These are phyloP conservation scores for Cyphellophora europaea DNA, from an alignment of 2,329 filamentous ascomycete species.

Conservation along the genomic window DNA sequence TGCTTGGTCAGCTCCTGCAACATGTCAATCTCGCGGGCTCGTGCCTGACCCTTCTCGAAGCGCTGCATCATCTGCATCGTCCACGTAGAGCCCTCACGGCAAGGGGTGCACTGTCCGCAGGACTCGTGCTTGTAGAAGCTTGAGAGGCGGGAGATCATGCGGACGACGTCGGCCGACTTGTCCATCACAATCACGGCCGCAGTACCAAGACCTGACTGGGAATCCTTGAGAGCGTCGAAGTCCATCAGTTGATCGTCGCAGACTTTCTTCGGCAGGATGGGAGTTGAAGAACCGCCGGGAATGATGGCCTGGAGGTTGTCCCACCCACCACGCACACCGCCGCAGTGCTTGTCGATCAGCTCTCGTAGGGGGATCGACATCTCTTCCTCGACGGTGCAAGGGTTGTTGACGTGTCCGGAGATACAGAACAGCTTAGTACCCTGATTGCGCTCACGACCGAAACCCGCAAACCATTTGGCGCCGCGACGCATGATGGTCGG, in stretches of 20 bases:
- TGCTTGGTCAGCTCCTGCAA: slow-evolving; percentile 98
- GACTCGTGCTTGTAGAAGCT: slow-evolving; percentile 98
- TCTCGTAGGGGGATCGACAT: slow-evolving; percentile 97
- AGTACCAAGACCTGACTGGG: slow-evolving; percentile 91
- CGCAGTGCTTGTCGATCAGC: slow-evolving; percentile 96
- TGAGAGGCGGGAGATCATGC: slow-evolving; percentile 82
- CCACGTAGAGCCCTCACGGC: slow-evolving; percentile 98
- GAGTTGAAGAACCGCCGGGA: slow-evolving; percentile 91
- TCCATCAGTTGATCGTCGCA: slow-evolving; percentile 98
- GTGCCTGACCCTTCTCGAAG: slow-evolving; percentile 83
- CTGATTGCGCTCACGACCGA: slow-evolving; percentile 91
- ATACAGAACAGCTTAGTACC: slow-evolving; percentile 98
- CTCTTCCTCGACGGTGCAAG: slow-evolving; percentile 95
- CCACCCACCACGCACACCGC: slow-evolving; percentile 93
- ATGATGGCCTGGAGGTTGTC: slow-evolving; percentile 95
- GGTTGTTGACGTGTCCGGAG: slow-evolving; percentile 97
- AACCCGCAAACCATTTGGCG: slow-evolving; percentile 82
- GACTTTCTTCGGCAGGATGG: slow-evolving; percentile 78
- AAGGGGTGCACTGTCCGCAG: slow-evolving; percentile 98
- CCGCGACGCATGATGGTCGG: slow-evolving; percentile 93
- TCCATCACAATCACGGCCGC: slow-evolving; percentile 99
- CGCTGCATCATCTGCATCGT: slow-evolving; percentile 98
- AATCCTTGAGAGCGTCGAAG: slow-evolving; percentile 96
- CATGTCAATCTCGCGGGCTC: slow-evolving; percentile 95
- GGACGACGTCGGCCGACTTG: slow-evolving; percentile 91